A percentile compares a stretch with the other conserved stretches of the same genome.
Conservation (phyloP, 306 rosid species). For the Prinsepia uniflora region DNA sequence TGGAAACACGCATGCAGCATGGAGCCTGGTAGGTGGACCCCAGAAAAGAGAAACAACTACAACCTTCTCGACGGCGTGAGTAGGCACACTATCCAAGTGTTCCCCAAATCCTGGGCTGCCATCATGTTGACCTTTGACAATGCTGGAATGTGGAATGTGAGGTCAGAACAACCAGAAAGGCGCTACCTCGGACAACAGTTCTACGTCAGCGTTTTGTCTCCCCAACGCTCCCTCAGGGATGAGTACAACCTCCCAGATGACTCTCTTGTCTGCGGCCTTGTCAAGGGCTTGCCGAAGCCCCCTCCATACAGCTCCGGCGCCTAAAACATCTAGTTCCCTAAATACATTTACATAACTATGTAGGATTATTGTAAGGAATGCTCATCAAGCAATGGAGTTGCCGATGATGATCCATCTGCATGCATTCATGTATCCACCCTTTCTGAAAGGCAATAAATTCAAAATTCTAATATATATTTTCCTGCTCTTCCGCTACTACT, state of each 20-base stretch:
- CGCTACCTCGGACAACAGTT: constrained; percentile 59
- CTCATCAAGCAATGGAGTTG: background rate
- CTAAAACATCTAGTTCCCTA: constrained; percentile 1
- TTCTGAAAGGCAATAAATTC: constrained; percentile 12
- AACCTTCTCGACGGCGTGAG: constrained; percentile 70
- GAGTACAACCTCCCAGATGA: constrained; percentile 49
- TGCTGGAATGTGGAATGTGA: constrained; percentile 55
- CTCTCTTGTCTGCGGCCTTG: constrained; percentile 38
- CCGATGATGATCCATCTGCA: background rate
- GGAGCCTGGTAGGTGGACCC: constrained; percentile 69
- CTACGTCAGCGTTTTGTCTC: constrained; percentile 45
- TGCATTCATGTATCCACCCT: constrained; percentile 12
- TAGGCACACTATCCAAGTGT: constrained; percentile 67
- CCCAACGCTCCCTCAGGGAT: constrained; percentile 57
- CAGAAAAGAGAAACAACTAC: constrained; percentile 47
- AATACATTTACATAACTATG: no score
- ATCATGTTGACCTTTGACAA: constrained; percentile 56
- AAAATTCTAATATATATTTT: background rate
- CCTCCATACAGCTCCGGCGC: constrained; percentile 17
- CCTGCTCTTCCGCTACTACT: no score
- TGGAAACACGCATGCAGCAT: constrained; percentile 24
- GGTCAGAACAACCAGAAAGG: constrained; percentile 51
- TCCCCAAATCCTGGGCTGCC: constrained; percentile 65
- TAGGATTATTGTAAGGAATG: background rate
- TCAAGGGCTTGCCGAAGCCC: constrained; percentile 44